Evolutionary conservation across 306 rosid genomes (phyloP).

Genomic region (Malus domestica): ASM211411v1 NC_041798.1:7717001-7717500

Average conservation of each 20-base stretch:
- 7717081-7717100: not conserved
- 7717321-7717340: not conserved
- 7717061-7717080: not conserved
- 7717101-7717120: not conserved
- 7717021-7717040: not conserved
- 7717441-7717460: not conserved
- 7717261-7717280: not conserved
- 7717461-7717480: not conserved
- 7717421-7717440: not conserved
- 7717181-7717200: not conserved
- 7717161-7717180: not conserved
- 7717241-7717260: not conserved
- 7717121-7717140: not conserved
- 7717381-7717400: not conserved
- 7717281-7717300: not conserved
- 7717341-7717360: not conserved
- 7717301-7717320: conserved; percentile 8
- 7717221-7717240: not conserved
- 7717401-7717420: not conserved
- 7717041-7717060: not conserved
- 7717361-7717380: not conserved
- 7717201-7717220: conserved; percentile 5
- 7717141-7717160: not conserved
- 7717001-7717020: not conserved
- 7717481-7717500: not conserved